Percentiles rank a stretch among this genome's conserved stretches.
These are phyloP conservation scores for Aspergillus funiculosus DNA, from an alignment of 495 filamentous ascomycete species.

Conservation along the genomic window DNA sequence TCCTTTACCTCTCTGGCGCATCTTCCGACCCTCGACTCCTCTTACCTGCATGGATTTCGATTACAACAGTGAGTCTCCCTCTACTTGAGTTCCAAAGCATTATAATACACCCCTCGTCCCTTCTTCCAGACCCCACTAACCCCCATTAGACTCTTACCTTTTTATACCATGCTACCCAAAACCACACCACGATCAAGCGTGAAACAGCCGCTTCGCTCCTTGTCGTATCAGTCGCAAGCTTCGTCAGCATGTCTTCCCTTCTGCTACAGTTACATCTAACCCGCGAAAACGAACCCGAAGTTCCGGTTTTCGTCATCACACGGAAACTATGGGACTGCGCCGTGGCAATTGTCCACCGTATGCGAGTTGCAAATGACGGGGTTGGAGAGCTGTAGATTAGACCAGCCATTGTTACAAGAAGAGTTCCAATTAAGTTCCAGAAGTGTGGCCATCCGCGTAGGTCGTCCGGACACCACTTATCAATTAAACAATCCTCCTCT, in stretches of 20 bases:
- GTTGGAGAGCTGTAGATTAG: conserved; percentile 25
- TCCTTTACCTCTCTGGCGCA: conserved; percentile 69
- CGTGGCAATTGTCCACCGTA: conserved; percentile 36
- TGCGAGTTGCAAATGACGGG: conserved; percentile 35
- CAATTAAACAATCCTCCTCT: too few species aligned
- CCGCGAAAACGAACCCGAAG: conserved; percentile 56
- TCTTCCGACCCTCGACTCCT: conserved; percentile 70
- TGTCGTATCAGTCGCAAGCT: conserved; percentile 69
- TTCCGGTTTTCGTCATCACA: conserved; percentile 55
- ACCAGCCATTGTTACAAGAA: too few species aligned
- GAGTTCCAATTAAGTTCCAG: too few species aligned
- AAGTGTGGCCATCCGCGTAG: too few species aligned
- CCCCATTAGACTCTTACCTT: conserved; percentile 73
- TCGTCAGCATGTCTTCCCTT: conserved; percentile 66
- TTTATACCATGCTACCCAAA: conserved; percentile 75
- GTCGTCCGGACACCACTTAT: too few species aligned
- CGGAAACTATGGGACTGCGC: conserved; percentile 43
- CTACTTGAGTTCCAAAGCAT: neutral
- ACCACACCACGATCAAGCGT: conserved; percentile 73
- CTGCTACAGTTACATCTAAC: conserved; percentile 64
- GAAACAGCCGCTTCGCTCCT: conserved; percentile 73
- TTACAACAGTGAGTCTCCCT: conserved; percentile 58
- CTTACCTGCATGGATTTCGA: conserved; percentile 81
- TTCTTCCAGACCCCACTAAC: neutral
- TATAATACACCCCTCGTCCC: too few species aligned